Evolutionary conservation across 805 yeast species (phyloP), one percentile per base, ranked within the genome.

Genomic region (Myxozyma mucilagina): DNA sequence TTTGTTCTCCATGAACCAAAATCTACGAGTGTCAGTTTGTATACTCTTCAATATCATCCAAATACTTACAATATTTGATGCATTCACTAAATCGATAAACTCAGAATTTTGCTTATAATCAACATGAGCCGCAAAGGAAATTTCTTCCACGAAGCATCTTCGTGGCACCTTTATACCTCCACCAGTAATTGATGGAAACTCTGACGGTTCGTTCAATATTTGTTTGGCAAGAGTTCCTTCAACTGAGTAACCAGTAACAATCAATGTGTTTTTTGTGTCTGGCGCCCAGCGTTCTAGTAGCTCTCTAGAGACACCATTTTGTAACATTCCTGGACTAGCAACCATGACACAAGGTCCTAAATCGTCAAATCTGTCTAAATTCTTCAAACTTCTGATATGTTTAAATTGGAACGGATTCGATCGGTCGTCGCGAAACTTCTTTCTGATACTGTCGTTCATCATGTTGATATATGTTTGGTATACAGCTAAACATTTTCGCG

Each of bases 111-210:
- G 97, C 69, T 89, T 90, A 74, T 87, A 94, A 72, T 94, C 99
- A 24, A 94, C 99, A 75, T 94, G 99, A 0, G 99, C 99, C n/a
- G 99, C 98, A 79, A 94, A 94, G 1, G 98, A 92, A 3, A 94
- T 87, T 74, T 94, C 99, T 66, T 93, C 97, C 16, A 94, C 86
- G 50, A 82, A 83, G 58, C 96, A 76, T 65, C 97, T 81, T 70
- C 99, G 84, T 4, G 98, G 97, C 44, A 94, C 87, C 61, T 84
- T 82, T 18, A 86, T 76, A n/a, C 80, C 77, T 16, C 65, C 66
- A 14, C 70, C 69, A 1, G 70, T 50, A 29, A 84, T 77, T 0
- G 97, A 87, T 1, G 94, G 96, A 52, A 94, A 90, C n/a, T 90
- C 88, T 42, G 84, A 83, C 0, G 99, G 99, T 69, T 92, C 97